Evolutionary conservation across 176 grass and related monocot genomes (phyloP).

Genomic region (Zoysia pacifica): DNA sequence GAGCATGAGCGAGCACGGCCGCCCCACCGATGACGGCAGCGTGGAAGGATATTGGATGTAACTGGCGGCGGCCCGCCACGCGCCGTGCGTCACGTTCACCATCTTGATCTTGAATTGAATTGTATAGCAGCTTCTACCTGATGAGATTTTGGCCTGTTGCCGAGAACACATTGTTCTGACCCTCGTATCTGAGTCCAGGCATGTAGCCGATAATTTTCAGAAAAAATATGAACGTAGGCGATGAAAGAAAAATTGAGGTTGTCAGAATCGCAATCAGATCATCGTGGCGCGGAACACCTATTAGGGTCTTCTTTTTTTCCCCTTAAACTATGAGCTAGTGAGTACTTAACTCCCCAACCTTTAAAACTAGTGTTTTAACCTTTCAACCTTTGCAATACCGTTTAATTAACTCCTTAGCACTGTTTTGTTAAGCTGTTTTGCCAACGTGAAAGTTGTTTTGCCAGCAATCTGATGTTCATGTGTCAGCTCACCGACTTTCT

Average conservation of each 20-base stretch:
- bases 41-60: slow-evolving; percentile 51
- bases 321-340: too few species aligned
- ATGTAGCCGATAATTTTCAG: slow-evolving; percentile 4
- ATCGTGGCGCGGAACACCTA: background rate
- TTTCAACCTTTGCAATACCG: too few species aligned
- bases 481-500: too few species aligned
- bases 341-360: too few species aligned
- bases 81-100: background rate
- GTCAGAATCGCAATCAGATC: background rate
- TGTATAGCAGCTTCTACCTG: slow-evolving; percentile 46
- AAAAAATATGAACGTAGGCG: background rate
- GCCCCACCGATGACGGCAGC: slow-evolving; percentile 53
- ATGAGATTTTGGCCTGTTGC: slow-evolving; percentile 41
- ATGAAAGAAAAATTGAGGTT: background rate
- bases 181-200: background rate
- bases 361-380: too few species aligned
- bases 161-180: slow-evolving; percentile 40
- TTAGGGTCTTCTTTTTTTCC: too few species aligned
- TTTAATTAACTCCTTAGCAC: too few species aligned
- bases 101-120: slow-evolving; percentile 21
- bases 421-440: too few species aligned
- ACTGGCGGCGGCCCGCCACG: background rate
- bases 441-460: too few species aligned
- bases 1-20: slow-evolving; percentile 89
- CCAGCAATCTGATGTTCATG: too few species aligned